Evolutionary conservation across 116 monocot genomes (phyloP).

Genomic region (Phalaenopsis hybrid): DNA sequence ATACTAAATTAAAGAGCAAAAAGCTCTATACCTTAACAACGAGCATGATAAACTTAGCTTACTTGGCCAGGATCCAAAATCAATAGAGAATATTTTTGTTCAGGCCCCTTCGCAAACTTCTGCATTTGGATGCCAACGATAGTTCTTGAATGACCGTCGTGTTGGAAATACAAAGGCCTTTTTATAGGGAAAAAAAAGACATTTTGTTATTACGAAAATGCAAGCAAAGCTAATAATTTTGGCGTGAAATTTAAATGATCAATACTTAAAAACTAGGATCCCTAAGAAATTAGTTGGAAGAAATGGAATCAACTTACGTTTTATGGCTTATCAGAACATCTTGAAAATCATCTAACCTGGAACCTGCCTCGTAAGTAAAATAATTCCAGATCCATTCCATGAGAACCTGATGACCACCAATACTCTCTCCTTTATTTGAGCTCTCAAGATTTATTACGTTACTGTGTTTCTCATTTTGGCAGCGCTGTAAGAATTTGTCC

Average conservation of each 20-base stretch:
- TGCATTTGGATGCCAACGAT: slow-evolving; percentile 86
- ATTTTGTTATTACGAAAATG: background rate
- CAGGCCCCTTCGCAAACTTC: slow-evolving; percentile 26
- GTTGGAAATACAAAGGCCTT: slow-evolving; percentile 96
- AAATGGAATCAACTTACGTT: slow-evolving; percentile 49
- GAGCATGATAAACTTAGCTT: slow-evolving; percentile 14
- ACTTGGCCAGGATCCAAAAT: slow-evolving; percentile 86
- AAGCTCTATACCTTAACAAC: background rate
- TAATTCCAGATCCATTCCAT: slow-evolving; percentile 93
- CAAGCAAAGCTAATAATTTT: background rate
- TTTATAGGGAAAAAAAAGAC: background rate
- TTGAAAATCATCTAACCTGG: slow-evolving; percentile 19
- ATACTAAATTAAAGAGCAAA: background rate
- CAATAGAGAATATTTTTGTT: slow-evolving; percentile 58
- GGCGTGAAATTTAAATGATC: background rate
- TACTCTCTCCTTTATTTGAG: slow-evolving; percentile 12
- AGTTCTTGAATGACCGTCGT: slow-evolving; percentile 94
- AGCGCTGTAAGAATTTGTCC: slow-evolving; percentile 57
- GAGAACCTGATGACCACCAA: slow-evolving; percentile 45
- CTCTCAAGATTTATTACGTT: slow-evolving; percentile 6
- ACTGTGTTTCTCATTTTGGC: background rate
- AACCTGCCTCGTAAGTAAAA: slow-evolving; percentile 32
- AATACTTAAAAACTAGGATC: background rate
- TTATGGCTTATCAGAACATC: slow-evolving; percentile 52
- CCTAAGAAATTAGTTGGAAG: background rate